Base-by-base conservation (phyloP, 2,329 filamentous ascomycete genomes). In the Curvularia lunata region DNA sequence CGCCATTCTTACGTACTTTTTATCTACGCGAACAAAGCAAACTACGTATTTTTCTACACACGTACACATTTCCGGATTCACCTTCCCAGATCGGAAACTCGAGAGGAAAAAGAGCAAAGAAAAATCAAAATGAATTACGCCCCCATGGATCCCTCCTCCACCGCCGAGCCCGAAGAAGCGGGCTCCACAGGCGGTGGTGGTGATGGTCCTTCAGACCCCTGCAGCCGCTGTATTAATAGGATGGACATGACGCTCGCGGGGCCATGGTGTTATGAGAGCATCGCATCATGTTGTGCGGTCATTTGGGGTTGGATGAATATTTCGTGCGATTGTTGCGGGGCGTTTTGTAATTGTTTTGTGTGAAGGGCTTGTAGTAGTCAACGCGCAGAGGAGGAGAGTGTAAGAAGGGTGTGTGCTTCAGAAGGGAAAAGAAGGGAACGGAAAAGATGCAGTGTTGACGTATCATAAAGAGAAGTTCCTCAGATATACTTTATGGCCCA, bases 121-220 rank as follows among this genome's bases (percentile, higher is more conserved):
- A n/a, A 25, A 25, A 37, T n/a, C 12, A 1, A 25, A 25, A 48
- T 69, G 66, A 59, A 67, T 5, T 69, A 69, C 57, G 54, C 58
- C n/a, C 61, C 61, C 1, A 34, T 59, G 6, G 46, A 56, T 28
- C 16, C 16, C 3, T 9, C 43, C 4, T 18, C 43, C 43, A n/a
- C 37, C 10, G 4, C 41, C 0, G 28, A 46, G 7, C 45, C 30
- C 5, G 63, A 66, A 16, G 58, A 66, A 9, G 56, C 53, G 8
- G 13, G 21, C 25, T 41, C 23, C 18, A 21, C 37, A 8, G 43
- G 43, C n/a, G 43, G 43, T 13, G 32, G 32, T 16, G 43, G 43
- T 8, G 43, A 23, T 5, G 32, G 32, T 12, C 5, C 32, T 4
- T 5, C 12, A 16, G 12, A 16, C 32, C 2, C 32, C 23, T 60